Conservation (phyloP, 495 filamentous ascomycete genomes). For the Hyaloscypha hepaticicola region DNA sequence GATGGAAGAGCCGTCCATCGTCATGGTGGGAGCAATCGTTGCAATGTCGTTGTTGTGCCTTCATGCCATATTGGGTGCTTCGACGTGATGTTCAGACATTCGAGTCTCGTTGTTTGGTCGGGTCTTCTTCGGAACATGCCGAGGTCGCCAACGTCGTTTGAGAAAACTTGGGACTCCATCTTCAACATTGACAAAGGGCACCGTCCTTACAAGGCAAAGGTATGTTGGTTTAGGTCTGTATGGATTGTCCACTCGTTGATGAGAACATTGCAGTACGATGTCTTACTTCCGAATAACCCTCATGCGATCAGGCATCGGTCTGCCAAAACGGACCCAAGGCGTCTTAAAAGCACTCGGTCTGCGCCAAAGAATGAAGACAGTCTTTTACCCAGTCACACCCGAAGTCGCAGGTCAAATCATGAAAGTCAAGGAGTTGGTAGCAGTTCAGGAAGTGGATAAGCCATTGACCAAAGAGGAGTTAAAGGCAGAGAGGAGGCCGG, state of each 20-base stretch:
- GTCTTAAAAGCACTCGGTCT: constrained; percentile 89
- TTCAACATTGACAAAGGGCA: neutral
- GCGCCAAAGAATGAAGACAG: constrained; percentile 80
- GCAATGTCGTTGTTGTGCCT: neutral
- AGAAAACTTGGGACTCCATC: neutral
- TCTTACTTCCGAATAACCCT: constrained; percentile 95
- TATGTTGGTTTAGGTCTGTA: constrained; percentile 4
- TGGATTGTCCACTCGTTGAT: constrained; percentile 2
- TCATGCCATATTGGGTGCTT: constrained; percentile 22
- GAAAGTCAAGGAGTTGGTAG: constrained; percentile 94
- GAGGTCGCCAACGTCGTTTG: neutral
- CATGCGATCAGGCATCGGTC: constrained; percentile 87
- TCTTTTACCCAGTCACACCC: constrained; percentile 84
- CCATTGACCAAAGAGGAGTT: constrained; percentile 72
- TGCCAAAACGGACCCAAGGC: constrained; percentile 76
- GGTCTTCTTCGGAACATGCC: neutral
- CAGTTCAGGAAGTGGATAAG: constrained; percentile 76
- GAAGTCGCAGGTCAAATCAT: constrained; percentile 93
- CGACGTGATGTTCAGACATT: constrained; percentile 15
- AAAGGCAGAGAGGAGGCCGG: constrained; percentile 69
- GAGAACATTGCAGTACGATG: constrained; percentile 52
- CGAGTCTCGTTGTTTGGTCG: neutral
- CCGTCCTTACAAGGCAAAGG: constrained; percentile 11
- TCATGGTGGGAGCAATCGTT: constrained; percentile 15
- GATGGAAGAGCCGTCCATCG: constrained; percentile 56